A percentile compares a stretch with the other conserved stretches of the same genome.
phyloP scores from a whole-genome alignment of 2,329 filamentous ascomycete species.

The Aspergillus flavus region DNA sequence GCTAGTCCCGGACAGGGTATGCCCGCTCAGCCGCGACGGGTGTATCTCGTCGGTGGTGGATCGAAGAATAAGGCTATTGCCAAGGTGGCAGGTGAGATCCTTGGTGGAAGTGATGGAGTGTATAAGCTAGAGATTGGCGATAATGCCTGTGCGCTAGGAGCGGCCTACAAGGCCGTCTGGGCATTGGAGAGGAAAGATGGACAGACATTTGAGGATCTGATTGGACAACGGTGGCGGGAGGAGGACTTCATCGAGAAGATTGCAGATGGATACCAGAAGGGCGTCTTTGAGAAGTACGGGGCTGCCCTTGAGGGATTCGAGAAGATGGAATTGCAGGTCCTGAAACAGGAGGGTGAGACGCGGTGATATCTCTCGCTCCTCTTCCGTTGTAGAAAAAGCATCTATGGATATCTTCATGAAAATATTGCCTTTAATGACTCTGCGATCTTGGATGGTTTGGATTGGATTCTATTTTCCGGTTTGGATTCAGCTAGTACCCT shows the following conservation, averaged over 20 bases:
- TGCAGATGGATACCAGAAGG: conserved; percentile 75
- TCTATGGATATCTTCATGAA: not conserved
- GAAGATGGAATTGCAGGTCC: conserved; percentile 69
- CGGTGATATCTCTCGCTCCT: not conserved
- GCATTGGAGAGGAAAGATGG: conserved; percentile 68
- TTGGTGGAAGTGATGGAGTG: conserved; percentile 86
- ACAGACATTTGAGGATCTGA: conserved; percentile 85
- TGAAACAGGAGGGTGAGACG: conserved; percentile 45
- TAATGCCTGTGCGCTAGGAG: conserved; percentile 90
- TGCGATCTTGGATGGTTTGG: not conserved
- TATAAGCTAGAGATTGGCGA: conserved; percentile 93
- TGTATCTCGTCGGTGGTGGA: conserved; percentile 94
- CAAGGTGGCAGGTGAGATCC: conserved; percentile 78
- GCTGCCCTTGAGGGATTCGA: conserved; percentile 75
- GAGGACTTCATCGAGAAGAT: conserved; percentile 80
- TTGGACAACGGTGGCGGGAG: conserved; percentile 83
- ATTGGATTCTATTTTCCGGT: not conserved
- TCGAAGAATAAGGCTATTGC: conserved; percentile 89
- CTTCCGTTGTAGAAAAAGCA: not conserved
- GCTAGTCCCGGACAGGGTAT: conserved; percentile 56
- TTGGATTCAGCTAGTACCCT: not conserved
- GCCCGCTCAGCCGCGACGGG: conserved; percentile 80
- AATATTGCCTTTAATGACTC: not conserved
- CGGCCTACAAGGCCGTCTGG: conserved; percentile 96
- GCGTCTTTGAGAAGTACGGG: conserved; percentile 77